Percentiles rank a stretch among this genome's conserved stretches.
Evolutionary conservation across 257 asterid genomes (phyloP).

Genomic region (Primulina huaijiensis): DNA sequence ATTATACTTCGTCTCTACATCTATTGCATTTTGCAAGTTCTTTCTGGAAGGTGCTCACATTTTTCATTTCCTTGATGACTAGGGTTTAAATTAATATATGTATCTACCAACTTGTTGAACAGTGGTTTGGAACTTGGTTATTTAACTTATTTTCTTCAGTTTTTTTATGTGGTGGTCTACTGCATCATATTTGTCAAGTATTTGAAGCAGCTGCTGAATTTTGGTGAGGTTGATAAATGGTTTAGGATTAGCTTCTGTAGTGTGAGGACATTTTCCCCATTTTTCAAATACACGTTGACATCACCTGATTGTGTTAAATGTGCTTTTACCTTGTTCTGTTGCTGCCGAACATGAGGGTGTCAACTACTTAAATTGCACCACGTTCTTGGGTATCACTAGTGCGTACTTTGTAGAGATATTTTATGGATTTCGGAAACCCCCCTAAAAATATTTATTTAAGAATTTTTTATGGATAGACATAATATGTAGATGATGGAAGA

Average conservation of each 20-base stretch:
- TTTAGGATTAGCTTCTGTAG: neutral
- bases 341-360: neutral
- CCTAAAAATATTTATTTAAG: too few relatives aligned
- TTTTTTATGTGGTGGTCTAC: slow-evolving; percentile 1
- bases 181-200: slow-evolving; percentile 8
- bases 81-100: slow-evolving; percentile 11
- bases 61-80: slow-evolving; percentile 25
- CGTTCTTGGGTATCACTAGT: neutral
- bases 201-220: slow-evolving; percentile 2
- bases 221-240: neutral
- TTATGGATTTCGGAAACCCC: neutral
- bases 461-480: too few relatives aligned
- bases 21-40: slow-evolving; percentile 95
- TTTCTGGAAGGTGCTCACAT: slow-evolving; percentile 66
- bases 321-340: neutral
- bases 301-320: neutral
- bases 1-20: slow-evolving; percentile 79
- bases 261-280: neutral
- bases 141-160: neutral
- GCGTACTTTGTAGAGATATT: neutral
- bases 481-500: neutral
- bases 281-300: neutral
- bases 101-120: slow-evolving; percentile 2
- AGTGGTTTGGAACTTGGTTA: slow-evolving; percentile 1
- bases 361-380: too few relatives aligned